These are phyloP conservation scores for Chimonanthus praecox DNA, from an alignment of 164 flowering plant genomes.

Conservation along the genomic window DNA sequence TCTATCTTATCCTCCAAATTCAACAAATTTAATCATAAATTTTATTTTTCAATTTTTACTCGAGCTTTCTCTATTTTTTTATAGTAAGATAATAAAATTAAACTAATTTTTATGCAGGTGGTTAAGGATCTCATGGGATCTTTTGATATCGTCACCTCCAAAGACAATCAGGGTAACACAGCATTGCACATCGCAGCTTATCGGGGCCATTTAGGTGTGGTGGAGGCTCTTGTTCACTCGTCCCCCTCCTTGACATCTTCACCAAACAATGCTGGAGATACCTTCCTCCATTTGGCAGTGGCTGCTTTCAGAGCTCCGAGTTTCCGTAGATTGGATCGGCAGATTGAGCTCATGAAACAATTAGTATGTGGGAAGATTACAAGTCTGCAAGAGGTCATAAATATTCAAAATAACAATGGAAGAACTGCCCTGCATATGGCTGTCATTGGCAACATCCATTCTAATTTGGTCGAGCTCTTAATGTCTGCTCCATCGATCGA, in stretches of 20 bases:
- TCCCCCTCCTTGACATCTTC: slow-evolving; percentile 37
- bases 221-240: slow-evolving; percentile 40
- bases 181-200: slow-evolving; percentile 79
- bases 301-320: slow-evolving; percentile 76
- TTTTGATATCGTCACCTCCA: slow-evolving; percentile 40
- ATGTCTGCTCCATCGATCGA: slow-evolving; percentile 57
- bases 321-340: slow-evolving; percentile 68
- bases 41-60: too few relatives aligned
- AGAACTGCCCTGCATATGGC: slow-evolving; percentile 89
- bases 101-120: slow-evolving; percentile 40
- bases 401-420: slow-evolving; percentile 62
- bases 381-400: slow-evolving; percentile 49
- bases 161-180: slow-evolving; percentile 73
- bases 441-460: slow-evolving; percentile 54
- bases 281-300: slow-evolving; percentile 84
- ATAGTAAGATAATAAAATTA: too few relatives aligned
- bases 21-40: background rate
- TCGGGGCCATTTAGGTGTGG: slow-evolving; percentile 59
- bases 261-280: slow-evolving; percentile 63
- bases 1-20: background rate
- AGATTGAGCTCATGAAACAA: slow-evolving; percentile 62
- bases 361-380: slow-evolving; percentile 40
- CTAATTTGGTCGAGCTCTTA: slow-evolving; percentile 66
- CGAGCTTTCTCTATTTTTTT: background rate
- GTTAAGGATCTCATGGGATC: slow-evolving; percentile 57